These are phyloP conservation scores for Corinectria fuckeliana DNA, from an alignment of 2,329 filamentous ascomycete species.

Conservation along the genomic window DNA sequence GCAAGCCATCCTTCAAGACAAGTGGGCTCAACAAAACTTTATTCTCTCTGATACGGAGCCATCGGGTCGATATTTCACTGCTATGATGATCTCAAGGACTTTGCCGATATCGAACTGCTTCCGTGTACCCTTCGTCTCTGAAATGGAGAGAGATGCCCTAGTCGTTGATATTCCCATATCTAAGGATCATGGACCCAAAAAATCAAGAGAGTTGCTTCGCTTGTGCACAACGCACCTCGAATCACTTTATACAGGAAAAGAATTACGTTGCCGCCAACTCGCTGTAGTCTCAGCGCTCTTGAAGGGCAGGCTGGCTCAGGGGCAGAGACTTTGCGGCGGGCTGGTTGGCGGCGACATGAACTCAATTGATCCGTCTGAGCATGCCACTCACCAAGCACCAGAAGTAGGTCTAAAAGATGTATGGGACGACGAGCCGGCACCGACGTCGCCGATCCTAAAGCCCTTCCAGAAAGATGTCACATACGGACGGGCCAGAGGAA, in stretches of 20 bases:
- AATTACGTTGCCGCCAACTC: slow-evolving; percentile 1
- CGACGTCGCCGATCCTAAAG: background rate
- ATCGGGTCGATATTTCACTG: slow-evolving; percentile 3
- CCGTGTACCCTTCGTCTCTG: slow-evolving; percentile 1
- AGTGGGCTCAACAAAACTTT: slow-evolving; percentile 14
- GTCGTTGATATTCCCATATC: background rate
- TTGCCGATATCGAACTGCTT: slow-evolving; percentile 10
- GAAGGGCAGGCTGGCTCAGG: background rate
- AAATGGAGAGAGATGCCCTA: slow-evolving; percentile 12
- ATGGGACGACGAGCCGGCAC: slow-evolving; percentile 4
- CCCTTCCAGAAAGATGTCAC: slow-evolving; percentile 5
- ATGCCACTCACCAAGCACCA: background rate
- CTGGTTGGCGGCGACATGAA: slow-evolving; percentile 21
- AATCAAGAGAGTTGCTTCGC: background rate
- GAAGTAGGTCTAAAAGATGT: background rate
- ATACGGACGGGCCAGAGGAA: background rate
- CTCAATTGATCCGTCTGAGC: slow-evolving; percentile 1
- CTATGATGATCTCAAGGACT: slow-evolving; percentile 8
- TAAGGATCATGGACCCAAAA: background rate
- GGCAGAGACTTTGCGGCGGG: background rate
- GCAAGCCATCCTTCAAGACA: background rate
- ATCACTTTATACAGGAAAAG: slow-evolving; percentile 7
- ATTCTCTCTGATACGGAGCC: slow-evolving; percentile 3
- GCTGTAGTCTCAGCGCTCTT: slow-evolving; percentile 7
- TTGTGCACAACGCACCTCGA: slow-evolving; percentile 17